A percentile compares a stretch with the other conserved stretches of the same genome.
These are phyloP conservation scores for Solanum aculeatissimum DNA, from an alignment of 305 asterid genomes.

Conservation along the genomic window DNA sequence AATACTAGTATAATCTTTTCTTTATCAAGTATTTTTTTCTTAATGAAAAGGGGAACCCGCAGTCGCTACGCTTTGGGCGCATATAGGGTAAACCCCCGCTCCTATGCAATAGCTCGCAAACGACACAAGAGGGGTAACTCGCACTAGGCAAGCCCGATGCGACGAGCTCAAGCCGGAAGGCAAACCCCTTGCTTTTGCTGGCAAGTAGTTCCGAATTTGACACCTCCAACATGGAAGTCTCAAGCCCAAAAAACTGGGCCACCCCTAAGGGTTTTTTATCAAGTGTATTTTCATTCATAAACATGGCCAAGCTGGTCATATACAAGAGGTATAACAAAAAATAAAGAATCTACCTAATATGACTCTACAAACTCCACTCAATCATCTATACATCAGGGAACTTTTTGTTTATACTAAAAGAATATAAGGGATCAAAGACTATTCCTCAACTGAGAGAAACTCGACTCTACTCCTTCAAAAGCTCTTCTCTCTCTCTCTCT, in stretches of 20 bases:
- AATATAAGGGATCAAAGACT: neutral
- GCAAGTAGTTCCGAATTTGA: too few relatives aligned
- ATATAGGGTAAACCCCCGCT: too few relatives aligned
- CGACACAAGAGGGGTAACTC: too few relatives aligned
- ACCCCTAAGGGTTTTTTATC: neutral
- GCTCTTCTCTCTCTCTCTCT: neutral
- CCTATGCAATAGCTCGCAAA: too few relatives aligned
- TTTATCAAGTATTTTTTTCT: neutral
- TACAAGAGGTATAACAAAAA: neutral
- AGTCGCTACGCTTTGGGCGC: too few relatives aligned
- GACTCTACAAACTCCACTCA: neutral
- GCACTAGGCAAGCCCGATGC: too few relatives aligned
- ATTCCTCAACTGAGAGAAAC: neutral
- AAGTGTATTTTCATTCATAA: neutral
- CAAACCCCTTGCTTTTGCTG: too few relatives aligned
- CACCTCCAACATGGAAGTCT: too few relatives aligned
- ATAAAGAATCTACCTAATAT: neutral
- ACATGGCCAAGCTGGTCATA: neutral
- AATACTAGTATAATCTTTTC: neutral
- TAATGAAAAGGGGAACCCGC: too few relatives aligned
- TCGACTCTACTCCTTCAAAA: neutral
- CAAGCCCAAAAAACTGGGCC: too few relatives aligned
- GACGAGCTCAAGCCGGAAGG: too few relatives aligned
- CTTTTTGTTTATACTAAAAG: neutral
- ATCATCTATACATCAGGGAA: neutral